Conservation (phyloP, 768 basidiomycete species). For the Lactarius trivialis region DNA sequence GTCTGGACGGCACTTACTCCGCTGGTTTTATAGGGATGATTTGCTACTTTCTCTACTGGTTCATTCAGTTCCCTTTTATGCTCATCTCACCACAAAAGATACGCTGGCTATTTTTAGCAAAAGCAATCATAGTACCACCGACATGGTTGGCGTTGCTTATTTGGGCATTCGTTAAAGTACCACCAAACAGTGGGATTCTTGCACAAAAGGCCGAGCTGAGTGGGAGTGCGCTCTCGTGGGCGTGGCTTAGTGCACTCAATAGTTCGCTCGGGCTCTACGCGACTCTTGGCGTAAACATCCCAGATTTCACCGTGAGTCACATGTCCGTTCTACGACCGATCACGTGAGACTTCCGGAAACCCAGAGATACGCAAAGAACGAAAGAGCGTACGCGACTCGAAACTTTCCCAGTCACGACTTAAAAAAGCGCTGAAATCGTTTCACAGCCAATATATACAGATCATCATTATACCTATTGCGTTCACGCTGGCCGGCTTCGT, state of each 20-base stretch:
- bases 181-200: slow-evolving; percentile 54
- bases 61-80: slow-evolving; percentile 70
- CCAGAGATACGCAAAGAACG: slow-evolving; percentile 67
- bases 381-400: slow-evolving; percentile 50
- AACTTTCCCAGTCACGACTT: not conserved
- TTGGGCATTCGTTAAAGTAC: slow-evolving; percentile 54
- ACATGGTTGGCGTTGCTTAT: slow-evolving; percentile 32
- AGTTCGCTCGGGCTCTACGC: slow-evolving; percentile 69
- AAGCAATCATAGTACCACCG: slow-evolving; percentile 42
- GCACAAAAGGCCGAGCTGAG: slow-evolving; percentile 42
- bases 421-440: not conserved
- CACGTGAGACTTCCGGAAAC: not conserved
- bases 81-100: slow-evolving; percentile 73
- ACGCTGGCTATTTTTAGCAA: slow-evolving; percentile 66
- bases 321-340: not conserved
- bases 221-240: slow-evolving; percentile 61
- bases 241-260: slow-evolving; percentile 72
- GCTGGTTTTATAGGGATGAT: slow-evolving; percentile 43
- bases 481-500: slow-evolving; percentile 75
- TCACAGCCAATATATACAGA: slow-evolving; percentile 62
- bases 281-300: slow-evolving; percentile 71
- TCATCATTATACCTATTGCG: slow-evolving; percentile 66
- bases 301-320: slow-evolving; percentile 64
- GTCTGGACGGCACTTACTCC: not conserved
- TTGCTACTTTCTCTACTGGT: slow-evolving; percentile 74